phyloP scores from a whole-genome alignment of 1,284 basidiomycete species.

The Naganishia albida region DNA sequence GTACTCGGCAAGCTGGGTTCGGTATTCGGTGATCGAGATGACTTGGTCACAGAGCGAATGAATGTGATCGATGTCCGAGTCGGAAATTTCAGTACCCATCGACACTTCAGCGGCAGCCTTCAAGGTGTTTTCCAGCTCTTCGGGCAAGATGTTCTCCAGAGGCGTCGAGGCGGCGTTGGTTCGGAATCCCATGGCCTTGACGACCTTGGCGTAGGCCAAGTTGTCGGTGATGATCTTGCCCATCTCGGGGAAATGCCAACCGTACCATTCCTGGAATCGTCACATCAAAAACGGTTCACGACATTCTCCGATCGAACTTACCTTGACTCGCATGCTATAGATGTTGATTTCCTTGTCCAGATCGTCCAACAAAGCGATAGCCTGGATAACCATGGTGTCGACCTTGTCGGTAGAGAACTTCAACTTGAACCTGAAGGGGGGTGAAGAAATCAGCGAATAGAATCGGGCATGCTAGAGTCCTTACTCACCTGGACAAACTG shows the following conservation, averaged over 20 bases:
- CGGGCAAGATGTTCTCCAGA: slow-evolving; percentile 86
- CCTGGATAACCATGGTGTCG: slow-evolving; percentile 99
- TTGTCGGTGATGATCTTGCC: slow-evolving; percentile 97
- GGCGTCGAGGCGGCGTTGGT: slow-evolving; percentile 86
- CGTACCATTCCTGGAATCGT: slow-evolving; percentile 87
- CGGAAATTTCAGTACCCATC: slow-evolving; percentile 98
- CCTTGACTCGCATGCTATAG: slow-evolving; percentile 98
- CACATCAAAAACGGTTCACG: neutral
- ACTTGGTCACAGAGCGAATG: slow-evolving; percentile 95
- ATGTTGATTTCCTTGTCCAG: slow-evolving; percentile 99
- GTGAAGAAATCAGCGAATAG: no score
- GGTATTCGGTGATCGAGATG: slow-evolving; percentile 91
- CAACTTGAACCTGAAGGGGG: slow-evolving; percentile 93
- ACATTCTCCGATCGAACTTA: slow-evolving; percentile 48
- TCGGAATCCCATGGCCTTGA: slow-evolving; percentile 90
- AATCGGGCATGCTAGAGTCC: no score
- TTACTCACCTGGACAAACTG: slow-evolving; percentile 78
- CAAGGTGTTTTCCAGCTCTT: slow-evolving; percentile 87
- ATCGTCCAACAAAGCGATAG: slow-evolving; percentile 96
- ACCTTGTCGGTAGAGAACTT: slow-evolving; percentile 99
- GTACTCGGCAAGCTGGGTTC: slow-evolving; percentile 90
- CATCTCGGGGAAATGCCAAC: slow-evolving; percentile 99
- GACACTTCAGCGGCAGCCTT: slow-evolving; percentile 93
- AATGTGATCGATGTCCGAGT: slow-evolving; percentile 92
- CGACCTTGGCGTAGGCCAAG: slow-evolving; percentile 90